Base-by-base conservation (phyloP, 495 filamentous ascomycete species). In the Cenococcum geophilum region DNA sequence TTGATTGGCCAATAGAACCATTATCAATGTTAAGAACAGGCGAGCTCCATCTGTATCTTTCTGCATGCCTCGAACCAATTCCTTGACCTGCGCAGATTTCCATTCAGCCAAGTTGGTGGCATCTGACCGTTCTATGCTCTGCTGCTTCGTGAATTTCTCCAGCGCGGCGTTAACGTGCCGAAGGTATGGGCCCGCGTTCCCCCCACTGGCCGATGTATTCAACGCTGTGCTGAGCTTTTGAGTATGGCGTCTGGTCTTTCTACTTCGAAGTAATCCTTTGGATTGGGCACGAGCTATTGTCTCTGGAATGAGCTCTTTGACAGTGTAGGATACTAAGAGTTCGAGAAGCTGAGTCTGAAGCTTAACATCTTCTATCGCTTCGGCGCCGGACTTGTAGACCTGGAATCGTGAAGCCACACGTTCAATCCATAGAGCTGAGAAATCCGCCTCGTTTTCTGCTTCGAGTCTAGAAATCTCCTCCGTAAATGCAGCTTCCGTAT, bases 1-100 rank as follows among this genome's bases (percentile, higher is more conserved):
- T 22, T 63, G 57, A 22, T 47, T 55, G n/a, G 66, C 66, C n/a
- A 61, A 43, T 16, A 73, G 43, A 5, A 73, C 51, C 12, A 71
- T 37, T 18, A 73, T 55, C 55, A 73, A 54, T 25, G 62, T 66
- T 20, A 71, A 56, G 45, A 73, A 73, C 5, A 73, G 64, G n/a
- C 62, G 64, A 12, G 69, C 61, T 43, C 62, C 66, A 23, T 73
- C 70, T 42, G 56, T 58, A 21, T 63, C 59, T 48, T 63, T 66
- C 59, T 66, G 58, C 63, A 72, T 63, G 25, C 58, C 69, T 12
- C 57, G 60, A 20, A 62, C 47, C 60, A 71, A 57, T 27, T 72
- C 70, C 20, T 50, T 36, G 11, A 71, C 34, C 16, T 59, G 18
- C 1, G 8, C 23, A 8, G 37, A 21, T 55, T 70, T 70, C 5